Evolutionary conservation across 2,329 filamentous ascomycete species (phyloP).

Genomic region (Acephala macrosclerotiorum): DNA sequence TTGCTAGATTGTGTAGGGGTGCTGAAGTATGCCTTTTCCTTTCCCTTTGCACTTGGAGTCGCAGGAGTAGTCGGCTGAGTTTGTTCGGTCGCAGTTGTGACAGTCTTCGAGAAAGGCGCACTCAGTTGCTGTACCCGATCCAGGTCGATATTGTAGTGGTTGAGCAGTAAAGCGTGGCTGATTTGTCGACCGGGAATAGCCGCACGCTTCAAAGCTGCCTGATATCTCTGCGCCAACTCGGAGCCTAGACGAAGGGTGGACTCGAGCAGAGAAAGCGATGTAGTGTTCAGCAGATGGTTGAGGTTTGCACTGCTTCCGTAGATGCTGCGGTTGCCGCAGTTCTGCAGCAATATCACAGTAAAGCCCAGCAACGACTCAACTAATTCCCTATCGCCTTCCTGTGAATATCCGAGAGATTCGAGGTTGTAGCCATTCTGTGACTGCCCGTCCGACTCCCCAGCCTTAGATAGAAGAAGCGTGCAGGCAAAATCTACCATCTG

Average conservation of each 20-base stretch:
- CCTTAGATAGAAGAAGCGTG: constrained; percentile 59
- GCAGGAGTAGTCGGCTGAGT: constrained; percentile 59
- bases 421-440: constrained; percentile 57
- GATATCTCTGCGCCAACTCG: constrained; percentile 90
- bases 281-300: constrained; percentile 88
- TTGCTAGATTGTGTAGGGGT: constrained; percentile 50
- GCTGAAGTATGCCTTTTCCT: constrained; percentile 68
- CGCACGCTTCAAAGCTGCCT: constrained; percentile 83
- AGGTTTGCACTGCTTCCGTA: constrained; percentile 93
- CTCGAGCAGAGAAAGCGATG: constrained; percentile 79
- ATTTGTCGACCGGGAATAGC: constrained; percentile 69
- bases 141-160: constrained; percentile 82
- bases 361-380: constrained; percentile 84
- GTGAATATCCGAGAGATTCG: constrained; percentile 65
- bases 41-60: constrained; percentile 71
- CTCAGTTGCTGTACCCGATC: constrained; percentile 88
- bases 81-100: constrained; percentile 55
- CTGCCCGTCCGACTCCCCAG: constrained; percentile 54
- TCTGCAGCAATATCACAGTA: constrained; percentile 86
- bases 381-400: constrained; percentile 82
- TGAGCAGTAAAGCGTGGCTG: constrained; percentile 76
- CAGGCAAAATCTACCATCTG: constrained; percentile 79
- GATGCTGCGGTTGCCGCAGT: constrained; percentile 95
- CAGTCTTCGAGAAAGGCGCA: constrained; percentile 80
- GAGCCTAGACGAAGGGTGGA: constrained; percentile 81